phyloP scores from a whole-genome alignment of 2,329 filamentous ascomycete species.

The Fusarium scirpi region DNA sequence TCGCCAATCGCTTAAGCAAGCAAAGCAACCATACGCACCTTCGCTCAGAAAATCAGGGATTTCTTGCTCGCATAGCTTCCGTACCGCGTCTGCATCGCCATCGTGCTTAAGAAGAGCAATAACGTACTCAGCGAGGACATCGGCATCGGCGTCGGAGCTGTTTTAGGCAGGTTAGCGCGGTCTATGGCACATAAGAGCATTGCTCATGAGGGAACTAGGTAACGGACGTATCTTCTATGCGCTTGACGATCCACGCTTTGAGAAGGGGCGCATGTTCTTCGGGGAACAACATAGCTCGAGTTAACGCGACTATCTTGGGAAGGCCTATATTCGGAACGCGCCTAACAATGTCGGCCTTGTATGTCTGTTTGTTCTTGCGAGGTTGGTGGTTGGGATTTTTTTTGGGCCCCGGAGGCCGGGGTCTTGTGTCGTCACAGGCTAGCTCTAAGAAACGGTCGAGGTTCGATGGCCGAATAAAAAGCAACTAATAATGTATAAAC shows the following conservation, averaged over 20 bases:
- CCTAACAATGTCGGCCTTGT: not conserved
- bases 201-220: constrained; percentile 18
- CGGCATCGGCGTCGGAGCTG: constrained; percentile 82
- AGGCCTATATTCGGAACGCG: constrained; percentile 1
- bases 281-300: constrained; percentile 68
- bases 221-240: constrained; percentile 79
- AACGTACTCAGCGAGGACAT: constrained; percentile 88
- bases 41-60: constrained; percentile 81
- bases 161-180: constrained; percentile 25
- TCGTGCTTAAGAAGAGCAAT: constrained; percentile 80
- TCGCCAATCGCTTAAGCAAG: not conserved
- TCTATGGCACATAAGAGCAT: not conserved
- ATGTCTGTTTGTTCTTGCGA: constrained; percentile 19
- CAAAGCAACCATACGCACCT: constrained; percentile 52
- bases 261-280: constrained; percentile 72
- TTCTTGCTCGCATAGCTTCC: constrained; percentile 75
- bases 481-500: not conserved
- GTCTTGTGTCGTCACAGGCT: constrained; percentile 38
- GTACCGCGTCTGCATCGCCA: constrained; percentile 72
- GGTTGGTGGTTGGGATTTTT: constrained; percentile 29
- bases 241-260: constrained; percentile 82
- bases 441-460: not conserved
- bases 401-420: constrained; percentile 27
- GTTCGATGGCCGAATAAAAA: not conserved
- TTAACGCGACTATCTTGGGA: constrained; percentile 9